Base-by-base conservation (phyloP, 192 early-diverging fungal species). In the Diversispora eburnea region DNA sequence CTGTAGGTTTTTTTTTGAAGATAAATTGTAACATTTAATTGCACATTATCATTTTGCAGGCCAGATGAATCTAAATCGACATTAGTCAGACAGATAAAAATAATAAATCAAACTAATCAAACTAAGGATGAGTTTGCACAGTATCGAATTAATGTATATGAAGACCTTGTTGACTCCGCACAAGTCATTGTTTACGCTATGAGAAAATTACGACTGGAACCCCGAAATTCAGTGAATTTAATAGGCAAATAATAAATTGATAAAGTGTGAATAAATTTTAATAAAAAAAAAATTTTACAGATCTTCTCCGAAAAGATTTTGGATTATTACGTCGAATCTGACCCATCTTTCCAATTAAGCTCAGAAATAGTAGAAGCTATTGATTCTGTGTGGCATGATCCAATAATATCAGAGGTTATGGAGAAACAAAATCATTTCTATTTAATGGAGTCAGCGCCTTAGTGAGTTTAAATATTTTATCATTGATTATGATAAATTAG, bases 1-100 rank as follows among this genome's bases (percentile, higher is more conserved):
- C 60, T 15, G 33, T 62, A 20, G 41, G 13, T 25, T 42, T 62
- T n/a, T n/a, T n/a, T 39, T 41, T 62, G 12, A 15, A 25, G 60
- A 33, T 33, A 62, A 62, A 41, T 33, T 43, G 25, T 62, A 62
- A 33, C 20, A 62, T 39, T 41, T 62, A 62, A 42, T 62, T 62
- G 60, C 60, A 33, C 33, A 20, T 43, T 70, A n/a, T 71, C 25
- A 48, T 43, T 46, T 63, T 67, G 46, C 69, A 91, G 93, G 43
- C 91, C 89, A 71, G 95, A 93, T 62, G 95, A 97, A 82, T 96
- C 94, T 62, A 96, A 95, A 79, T 94, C 94, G 54, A 97, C 95
- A 55, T 94, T 97, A 73, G 89, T 97, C 15, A 97, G 96, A 75
- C 95, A 97, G 79, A 97, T 97, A 94, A 96, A 94, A 82, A 94